Conservation (phyloP, 179 eudicot genomes). For the Beta macrorhiza region DNA sequence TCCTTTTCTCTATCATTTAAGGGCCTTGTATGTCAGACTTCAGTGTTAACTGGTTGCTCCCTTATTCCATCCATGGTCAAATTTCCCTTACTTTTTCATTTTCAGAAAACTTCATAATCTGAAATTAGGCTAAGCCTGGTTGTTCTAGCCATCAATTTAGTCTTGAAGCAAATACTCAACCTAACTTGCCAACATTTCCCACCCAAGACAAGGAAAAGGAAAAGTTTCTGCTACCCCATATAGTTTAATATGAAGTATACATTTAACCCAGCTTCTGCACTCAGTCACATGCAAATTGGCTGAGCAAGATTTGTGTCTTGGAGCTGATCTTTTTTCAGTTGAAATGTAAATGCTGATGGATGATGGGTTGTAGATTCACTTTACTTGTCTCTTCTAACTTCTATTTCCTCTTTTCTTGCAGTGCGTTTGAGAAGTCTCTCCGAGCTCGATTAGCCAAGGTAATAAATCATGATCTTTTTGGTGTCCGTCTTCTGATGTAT, state of each 20-base stretch:
- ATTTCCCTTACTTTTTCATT: background rate
- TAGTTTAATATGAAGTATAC: background rate
- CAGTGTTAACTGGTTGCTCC: too few species aligned
- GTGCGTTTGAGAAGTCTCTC: slow-evolving; percentile 38
- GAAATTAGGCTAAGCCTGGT: background rate
- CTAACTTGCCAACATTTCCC: background rate
- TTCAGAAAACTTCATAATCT: too few species aligned
- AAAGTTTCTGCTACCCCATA: background rate
- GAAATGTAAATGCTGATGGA: slow-evolving; percentile 9
- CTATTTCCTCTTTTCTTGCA: too few species aligned
- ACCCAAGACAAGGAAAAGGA: background rate
- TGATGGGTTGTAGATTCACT: background rate
- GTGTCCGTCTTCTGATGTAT: too few species aligned
- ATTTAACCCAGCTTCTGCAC: background rate
- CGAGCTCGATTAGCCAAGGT: slow-evolving; percentile 84
- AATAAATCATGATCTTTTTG: background rate
- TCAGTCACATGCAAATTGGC: background rate
- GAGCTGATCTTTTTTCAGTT: background rate
- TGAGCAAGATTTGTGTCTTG: background rate
- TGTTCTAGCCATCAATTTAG: background rate
- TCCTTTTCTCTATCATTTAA: background rate
- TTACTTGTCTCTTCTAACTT: slow-evolving; percentile 39
- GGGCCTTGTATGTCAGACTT: background rate
- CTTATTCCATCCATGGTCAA: background rate
- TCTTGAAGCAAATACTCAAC: background rate